Percentiles rank a stretch among this genome's conserved stretches.
These are phyloP conservation scores for Durio zibethinus DNA, from an alignment of 345 rosid species.

Conservation along the genomic window DNA sequence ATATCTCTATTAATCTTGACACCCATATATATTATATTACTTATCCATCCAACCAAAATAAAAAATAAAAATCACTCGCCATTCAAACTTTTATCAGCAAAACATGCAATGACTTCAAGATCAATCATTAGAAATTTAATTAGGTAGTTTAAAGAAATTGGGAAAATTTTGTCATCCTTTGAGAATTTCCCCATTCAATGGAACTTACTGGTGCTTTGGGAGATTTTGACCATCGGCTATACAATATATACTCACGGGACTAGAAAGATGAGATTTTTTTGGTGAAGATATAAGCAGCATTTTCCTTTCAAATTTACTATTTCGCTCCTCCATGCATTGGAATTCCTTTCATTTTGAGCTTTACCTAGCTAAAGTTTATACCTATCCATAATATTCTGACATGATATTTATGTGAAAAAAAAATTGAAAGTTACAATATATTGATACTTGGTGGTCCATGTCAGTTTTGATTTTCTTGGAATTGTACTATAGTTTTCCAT, in stretches of 20 bases:
- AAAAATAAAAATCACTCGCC: not conserved
- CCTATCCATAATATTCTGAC: not conserved
- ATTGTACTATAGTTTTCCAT: not conserved
- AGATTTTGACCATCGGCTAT: too few relatives aligned
- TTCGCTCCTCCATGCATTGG: slow-evolving; percentile 1
- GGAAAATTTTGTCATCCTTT: not conserved
- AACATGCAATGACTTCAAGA: not conserved
- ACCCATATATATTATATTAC: not conserved
- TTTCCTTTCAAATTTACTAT: too few relatives aligned
- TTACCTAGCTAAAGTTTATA: not conserved
- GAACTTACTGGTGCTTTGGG: too few relatives aligned
- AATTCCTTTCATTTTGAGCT: not conserved
- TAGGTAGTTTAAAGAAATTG: not conserved
- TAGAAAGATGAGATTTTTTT: too few relatives aligned
- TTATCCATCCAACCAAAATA: not conserved
- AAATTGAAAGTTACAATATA: not conserved
- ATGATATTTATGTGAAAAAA: not conserved
- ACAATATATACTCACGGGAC: too few relatives aligned
- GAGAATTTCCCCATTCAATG: not conserved
- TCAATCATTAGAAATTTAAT: not conserved
- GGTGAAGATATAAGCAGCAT: too few relatives aligned
- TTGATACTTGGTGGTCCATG: not conserved
- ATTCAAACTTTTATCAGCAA: not conserved
- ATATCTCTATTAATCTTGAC: not conserved
- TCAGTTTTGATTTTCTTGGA: not conserved